phyloP scores from a whole-genome alignment of 2,329 filamentous ascomycete species.

The Neurospora sp. region DNA sequence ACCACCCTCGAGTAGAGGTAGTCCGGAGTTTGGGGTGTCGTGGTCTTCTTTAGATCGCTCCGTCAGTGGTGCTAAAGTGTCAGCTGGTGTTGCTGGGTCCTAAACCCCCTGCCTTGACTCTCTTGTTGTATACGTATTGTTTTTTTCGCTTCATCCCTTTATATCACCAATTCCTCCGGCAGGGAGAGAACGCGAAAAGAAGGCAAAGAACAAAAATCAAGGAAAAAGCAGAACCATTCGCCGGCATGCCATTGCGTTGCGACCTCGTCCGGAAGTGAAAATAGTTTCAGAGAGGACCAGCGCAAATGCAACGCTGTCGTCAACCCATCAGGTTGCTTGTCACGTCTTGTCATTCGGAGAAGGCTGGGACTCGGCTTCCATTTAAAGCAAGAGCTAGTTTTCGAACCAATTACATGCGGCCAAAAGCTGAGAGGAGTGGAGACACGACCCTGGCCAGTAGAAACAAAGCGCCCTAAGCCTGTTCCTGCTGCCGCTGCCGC shows the following conservation, averaged over 20 bases:
- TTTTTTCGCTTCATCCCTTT: not conserved
- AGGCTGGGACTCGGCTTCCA: constrained; percentile 13
- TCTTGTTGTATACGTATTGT: not conserved
- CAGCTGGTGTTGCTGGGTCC: not conserved
- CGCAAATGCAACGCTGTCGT: not conserved
- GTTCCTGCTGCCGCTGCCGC: constrained; percentile 15
- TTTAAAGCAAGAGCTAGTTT: constrained; percentile 8
- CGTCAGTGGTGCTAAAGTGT: not conserved
- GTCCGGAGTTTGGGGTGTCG: not conserved
- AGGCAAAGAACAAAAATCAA: not conserved
- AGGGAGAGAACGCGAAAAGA: not conserved
- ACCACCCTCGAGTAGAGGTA: not conserved
- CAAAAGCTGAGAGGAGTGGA: constrained; percentile 7
- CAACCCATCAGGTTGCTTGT: not conserved
- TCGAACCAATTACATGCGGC: constrained; percentile 10
- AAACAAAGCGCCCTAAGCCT: constrained; percentile 12
- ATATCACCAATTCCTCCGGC: not conserved
- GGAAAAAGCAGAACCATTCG: not conserved
- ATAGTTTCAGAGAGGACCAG: not conserved
- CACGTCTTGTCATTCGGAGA: constrained; percentile 16
- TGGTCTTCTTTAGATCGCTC: not conserved
- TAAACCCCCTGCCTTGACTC: not conserved
- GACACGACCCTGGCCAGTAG: constrained; percentile 11
- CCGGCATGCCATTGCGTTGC: not conserved
- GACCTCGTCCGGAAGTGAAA: not conserved